phyloP scores from a whole-genome alignment of 805 yeast genomes.

The Saccharomycopsis amapae region DNA sequence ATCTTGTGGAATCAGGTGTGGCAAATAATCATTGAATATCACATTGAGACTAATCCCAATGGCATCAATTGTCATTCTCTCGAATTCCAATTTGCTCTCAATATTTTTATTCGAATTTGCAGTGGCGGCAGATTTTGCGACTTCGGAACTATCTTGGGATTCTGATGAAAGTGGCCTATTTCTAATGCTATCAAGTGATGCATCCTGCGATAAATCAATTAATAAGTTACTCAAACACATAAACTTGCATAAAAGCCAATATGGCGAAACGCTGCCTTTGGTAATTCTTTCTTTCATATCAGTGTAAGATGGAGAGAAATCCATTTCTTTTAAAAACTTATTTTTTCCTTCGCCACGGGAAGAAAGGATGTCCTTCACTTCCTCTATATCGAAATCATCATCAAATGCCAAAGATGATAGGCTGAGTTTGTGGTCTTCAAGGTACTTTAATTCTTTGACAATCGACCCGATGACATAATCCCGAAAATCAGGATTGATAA shows the following conservation, averaged over 20 bases:
- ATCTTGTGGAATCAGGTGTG: conserved; percentile 8
- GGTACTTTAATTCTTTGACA: not conserved
- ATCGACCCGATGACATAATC: not conserved
- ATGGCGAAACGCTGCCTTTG: not conserved
- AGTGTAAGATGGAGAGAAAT: not conserved
- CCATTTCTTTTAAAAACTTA: not conserved
- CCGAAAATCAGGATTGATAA: not conserved
- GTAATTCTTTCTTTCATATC: not conserved
- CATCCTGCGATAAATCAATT: not conserved
- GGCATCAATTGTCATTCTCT: not conserved
- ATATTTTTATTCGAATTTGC: not conserved
- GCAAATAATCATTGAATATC: conserved; percentile 6
- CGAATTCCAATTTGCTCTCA: not conserved
- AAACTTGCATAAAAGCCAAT: not conserved
- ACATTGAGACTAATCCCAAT: not conserved
- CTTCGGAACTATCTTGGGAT: not conserved
- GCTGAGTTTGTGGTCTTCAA: not conserved
- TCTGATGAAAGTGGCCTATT: not conserved
- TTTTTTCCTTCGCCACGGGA: not conserved
- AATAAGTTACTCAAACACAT: not conserved
- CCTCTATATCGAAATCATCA: not conserved
- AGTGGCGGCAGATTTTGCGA: not conserved
- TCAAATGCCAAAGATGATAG: not conserved
- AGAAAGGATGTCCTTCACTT: not conserved
- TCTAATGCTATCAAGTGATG: not conserved